Conservation (phyloP, 2,329 filamentous ascomycete genomes). For the Rhynchosporium agropyri region DNA sequence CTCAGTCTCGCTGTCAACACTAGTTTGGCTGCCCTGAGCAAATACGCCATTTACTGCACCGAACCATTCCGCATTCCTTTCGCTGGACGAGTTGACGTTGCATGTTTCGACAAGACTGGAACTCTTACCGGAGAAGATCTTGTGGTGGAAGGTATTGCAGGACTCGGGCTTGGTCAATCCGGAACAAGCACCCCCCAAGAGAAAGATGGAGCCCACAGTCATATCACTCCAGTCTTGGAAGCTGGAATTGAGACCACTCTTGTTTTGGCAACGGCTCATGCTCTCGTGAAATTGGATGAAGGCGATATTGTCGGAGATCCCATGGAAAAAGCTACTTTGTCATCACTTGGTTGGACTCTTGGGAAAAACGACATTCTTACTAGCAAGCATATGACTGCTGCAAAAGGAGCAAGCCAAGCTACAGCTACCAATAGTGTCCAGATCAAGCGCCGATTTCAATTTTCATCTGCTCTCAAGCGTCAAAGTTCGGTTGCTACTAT, state of each 20-base stretch:
- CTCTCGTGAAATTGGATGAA: constrained; percentile 93
- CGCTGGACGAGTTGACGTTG: constrained; percentile 91
- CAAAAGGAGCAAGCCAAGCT: constrained; percentile 49
- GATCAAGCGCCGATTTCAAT: constrained; percentile 96
- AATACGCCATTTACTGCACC: constrained; percentile 96
- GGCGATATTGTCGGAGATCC: constrained; percentile 97
- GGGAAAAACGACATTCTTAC: constrained; percentile 84
- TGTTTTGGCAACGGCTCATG: constrained; percentile 92
- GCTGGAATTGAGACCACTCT: constrained; percentile 82
- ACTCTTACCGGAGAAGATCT: constrained; percentile 95
- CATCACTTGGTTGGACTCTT: constrained; percentile 89
- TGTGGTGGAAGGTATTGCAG: constrained; percentile 95
- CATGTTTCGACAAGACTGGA: constrained; percentile 98
- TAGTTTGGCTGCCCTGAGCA: constrained; percentile 89
- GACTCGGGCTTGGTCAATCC: constrained; percentile 71
- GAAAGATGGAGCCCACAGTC: constrained; percentile 79
- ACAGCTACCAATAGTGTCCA: constrained; percentile 76
- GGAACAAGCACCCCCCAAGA: constrained; percentile 68
- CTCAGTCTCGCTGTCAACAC: constrained; percentile 97
- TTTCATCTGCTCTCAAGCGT: constrained; percentile 93
- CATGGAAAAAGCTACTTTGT: constrained; percentile 96
- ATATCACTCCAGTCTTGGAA: constrained; percentile 70
- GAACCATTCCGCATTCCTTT: constrained; percentile 98
- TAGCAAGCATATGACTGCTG: constrained; percentile 59
- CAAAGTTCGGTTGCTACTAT: constrained; percentile 93